Evolutionary conservation across 1,284 basidiomycete species (phyloP).

Genomic region (Fomitopsis betulina): DNA sequence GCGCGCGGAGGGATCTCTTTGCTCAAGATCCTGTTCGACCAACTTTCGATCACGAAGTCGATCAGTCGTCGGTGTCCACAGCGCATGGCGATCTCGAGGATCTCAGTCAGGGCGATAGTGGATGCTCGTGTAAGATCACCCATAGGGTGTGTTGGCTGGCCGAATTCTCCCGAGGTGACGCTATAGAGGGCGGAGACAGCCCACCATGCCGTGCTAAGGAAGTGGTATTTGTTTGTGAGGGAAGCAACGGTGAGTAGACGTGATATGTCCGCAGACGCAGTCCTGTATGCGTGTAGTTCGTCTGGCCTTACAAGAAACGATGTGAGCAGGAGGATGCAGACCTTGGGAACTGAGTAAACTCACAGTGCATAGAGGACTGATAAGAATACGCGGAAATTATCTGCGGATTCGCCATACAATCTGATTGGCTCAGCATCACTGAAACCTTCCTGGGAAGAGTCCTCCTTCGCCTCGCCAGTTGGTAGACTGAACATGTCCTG

Average conservation of each 20-base stretch:
- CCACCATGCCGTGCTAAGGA: constrained; percentile 4
- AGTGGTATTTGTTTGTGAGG: constrained; percentile 11
- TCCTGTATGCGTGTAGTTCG: constrained; percentile 16
- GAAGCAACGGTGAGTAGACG: constrained; percentile 17
- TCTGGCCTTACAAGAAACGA: constrained; percentile 13
- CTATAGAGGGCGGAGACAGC: constrained; percentile 2
- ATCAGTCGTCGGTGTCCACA: constrained; percentile 23
- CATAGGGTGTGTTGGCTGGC: constrained; percentile 12
- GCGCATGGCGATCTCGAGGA: constrained; percentile 27
- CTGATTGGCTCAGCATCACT: constrained; percentile 44
- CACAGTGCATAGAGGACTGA: constrained; percentile 48
- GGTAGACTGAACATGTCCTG: constrained; percentile 49
- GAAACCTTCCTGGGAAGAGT: constrained; percentile 31
- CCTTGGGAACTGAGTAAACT: constrained; percentile 15
- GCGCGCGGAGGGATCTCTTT: constrained; percentile 18
- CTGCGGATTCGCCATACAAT: constrained; percentile 43
- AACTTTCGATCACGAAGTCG: constrained; percentile 21
- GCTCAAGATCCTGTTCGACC: constrained; percentile 21
- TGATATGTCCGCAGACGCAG: constrained; percentile 9
- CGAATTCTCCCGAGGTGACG: constrained; percentile 18
- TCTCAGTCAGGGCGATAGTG: constrained; percentile 20
- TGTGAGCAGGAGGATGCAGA: background rate
- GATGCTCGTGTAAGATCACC: constrained; percentile 8
- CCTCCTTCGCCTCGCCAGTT: constrained; percentile 23
- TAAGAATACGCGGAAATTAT: constrained; percentile 42